phyloP scores from a whole-genome alignment of 208 protist genomes.

The Trypanosoma congolense region DNA sequence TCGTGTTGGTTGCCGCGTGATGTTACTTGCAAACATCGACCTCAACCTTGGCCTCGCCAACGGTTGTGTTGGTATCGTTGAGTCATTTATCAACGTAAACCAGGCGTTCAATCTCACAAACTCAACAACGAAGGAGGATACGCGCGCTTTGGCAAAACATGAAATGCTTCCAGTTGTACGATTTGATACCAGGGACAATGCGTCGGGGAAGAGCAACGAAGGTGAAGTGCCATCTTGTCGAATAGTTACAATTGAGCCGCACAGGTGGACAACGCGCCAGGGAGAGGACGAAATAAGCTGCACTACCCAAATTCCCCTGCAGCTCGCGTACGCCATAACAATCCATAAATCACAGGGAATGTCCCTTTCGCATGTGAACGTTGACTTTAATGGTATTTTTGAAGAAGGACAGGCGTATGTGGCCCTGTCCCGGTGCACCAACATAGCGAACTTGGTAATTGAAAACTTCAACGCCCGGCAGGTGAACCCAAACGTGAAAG shows the following conservation, averaged over 20 bases:
- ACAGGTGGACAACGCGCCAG: slow-evolving; percentile 61
- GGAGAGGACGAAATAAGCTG: slow-evolving; percentile 41
- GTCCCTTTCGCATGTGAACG: slow-evolving; percentile 77
- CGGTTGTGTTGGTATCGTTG: slow-evolving; percentile 71
- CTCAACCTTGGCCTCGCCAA: slow-evolving; percentile 63
- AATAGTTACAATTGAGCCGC: slow-evolving; percentile 68
- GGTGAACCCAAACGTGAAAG: slow-evolving; percentile 48
- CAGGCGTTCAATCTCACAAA: slow-evolving; percentile 36
- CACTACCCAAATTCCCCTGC: slow-evolving; percentile 87
- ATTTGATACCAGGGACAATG: slow-evolving; percentile 31
- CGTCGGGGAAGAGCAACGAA: neutral
- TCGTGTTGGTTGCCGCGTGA: slow-evolving; percentile 76
- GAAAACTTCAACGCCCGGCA: slow-evolving; percentile 54
- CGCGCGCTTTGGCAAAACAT: slow-evolving; percentile 8
- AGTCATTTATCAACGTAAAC: slow-evolving; percentile 46
- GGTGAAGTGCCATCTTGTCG: slow-evolving; percentile 10
- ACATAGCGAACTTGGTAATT: slow-evolving; percentile 50
- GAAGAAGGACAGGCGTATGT: slow-evolving; percentile 87
- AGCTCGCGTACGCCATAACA: slow-evolving; percentile 94
- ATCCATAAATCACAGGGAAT: slow-evolving; percentile 97
- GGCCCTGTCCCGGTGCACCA: slow-evolving; percentile 81
- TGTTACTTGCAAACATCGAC: slow-evolving; percentile 84
- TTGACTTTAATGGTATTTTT: slow-evolving; percentile 78
- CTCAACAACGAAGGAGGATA: slow-evolving; percentile 8
- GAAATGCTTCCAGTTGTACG: slow-evolving; percentile 51